Evolutionary conservation across 257 asterid species (phyloP).

Genomic region (Solanum stenotomum): DNA sequence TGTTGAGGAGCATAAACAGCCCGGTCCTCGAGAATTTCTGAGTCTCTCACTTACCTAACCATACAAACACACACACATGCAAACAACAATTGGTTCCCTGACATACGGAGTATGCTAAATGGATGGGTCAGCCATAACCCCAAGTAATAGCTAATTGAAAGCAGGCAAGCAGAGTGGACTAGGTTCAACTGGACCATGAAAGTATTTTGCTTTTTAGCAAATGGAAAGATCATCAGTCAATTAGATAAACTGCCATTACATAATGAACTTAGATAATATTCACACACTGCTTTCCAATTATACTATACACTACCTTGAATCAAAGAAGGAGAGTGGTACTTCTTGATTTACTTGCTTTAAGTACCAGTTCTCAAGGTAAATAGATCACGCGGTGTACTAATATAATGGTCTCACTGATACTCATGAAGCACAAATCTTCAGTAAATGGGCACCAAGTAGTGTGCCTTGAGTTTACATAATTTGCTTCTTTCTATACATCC

Average conservation of each 20-base stretch:
- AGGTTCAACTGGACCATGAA: background rate
- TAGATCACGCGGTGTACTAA: background rate
- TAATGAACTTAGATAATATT: background rate
- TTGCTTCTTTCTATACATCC: background rate
- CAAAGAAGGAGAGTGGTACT: background rate
- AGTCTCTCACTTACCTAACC: background rate
- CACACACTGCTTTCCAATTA: background rate
- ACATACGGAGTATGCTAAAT: background rate
- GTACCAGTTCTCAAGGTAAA: background rate
- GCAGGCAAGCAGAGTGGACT: background rate
- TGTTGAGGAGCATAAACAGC: background rate
- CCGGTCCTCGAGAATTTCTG: background rate
- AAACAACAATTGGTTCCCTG: background rate
- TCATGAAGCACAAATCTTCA: background rate
- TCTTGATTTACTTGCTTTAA: background rate
- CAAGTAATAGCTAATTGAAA: background rate
- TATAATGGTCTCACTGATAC: background rate
- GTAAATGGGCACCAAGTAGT: background rate
- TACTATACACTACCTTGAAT: background rate
- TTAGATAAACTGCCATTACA: background rate
- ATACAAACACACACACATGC: background rate
- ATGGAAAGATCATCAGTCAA: background rate
- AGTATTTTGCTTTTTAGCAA: background rate
- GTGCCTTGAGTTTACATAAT: background rate
- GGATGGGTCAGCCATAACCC: background rate